phyloP scores from a whole-genome alignment of 225 moss, liverwort and hornwort genomes.

The Physcomitrellopsis africana region DNA sequence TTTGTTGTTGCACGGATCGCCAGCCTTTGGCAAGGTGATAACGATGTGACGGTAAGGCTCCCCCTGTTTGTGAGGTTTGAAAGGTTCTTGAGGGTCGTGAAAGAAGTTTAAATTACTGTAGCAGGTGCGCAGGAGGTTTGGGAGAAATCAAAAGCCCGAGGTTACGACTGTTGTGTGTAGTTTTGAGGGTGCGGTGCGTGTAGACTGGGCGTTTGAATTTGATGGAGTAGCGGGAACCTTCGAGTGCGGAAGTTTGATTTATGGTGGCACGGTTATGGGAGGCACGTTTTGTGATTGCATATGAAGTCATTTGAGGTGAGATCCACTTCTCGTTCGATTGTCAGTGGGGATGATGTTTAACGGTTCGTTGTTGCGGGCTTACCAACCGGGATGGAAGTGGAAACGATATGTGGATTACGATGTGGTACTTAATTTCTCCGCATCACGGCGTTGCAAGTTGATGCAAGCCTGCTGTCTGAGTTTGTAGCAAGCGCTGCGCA shows the following conservation, averaged over 20 bases:
- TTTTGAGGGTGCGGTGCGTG: not conserved
- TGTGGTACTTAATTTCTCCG: constrained; percentile 13
- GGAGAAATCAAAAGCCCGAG: not conserved
- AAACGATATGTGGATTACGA: constrained; percentile 26
- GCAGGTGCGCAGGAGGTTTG: constrained; percentile 25
- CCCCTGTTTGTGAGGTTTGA: constrained; percentile 13
- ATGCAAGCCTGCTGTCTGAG: constrained; percentile 18
- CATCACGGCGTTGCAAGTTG: not conserved
- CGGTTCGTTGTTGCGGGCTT: not conserved
- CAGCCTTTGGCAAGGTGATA: constrained; percentile 8
- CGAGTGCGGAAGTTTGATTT: not conserved
- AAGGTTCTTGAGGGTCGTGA: not conserved
- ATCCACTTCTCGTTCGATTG: constrained; percentile 24
- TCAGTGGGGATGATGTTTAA: not conserved
- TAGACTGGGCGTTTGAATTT: not conserved
- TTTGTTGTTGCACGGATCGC: constrained; percentile 8
- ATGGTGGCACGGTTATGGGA: not conserved
- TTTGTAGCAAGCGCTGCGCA: constrained; percentile 21
- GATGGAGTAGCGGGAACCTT: constrained; percentile 9
- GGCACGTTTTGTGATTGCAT: not conserved
- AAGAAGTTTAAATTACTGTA: not conserved
- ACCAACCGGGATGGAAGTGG: constrained; percentile 5
- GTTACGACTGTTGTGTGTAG: not conserved
- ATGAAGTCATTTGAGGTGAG: constrained; percentile 2
- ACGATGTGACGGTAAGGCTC: constrained; percentile 4